Conservation (phyloP, 164 flowering plant species). For the Cinnamomum micranthum region DNA sequence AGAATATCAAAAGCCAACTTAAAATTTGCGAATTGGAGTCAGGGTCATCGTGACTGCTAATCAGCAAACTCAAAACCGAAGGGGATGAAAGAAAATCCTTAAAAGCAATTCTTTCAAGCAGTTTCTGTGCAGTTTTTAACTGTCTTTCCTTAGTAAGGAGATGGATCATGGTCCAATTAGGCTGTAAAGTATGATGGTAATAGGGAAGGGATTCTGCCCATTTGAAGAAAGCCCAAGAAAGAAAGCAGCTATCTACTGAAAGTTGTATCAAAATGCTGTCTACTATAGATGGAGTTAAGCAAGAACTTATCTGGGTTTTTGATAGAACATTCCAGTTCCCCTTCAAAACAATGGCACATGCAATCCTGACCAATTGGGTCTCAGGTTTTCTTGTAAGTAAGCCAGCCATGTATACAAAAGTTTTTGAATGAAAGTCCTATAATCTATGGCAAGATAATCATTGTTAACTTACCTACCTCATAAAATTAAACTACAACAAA, state of each 20-base stretch:
- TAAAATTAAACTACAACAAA: too few relatives aligned
- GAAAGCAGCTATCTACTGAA: constrained; percentile 22
- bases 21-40: constrained; percentile 60
- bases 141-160: constrained; percentile 51
- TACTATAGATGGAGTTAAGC: constrained; percentile 38
- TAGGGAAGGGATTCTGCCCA: constrained; percentile 58
- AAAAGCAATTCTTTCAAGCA: constrained; percentile 60
- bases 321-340: constrained; percentile 53
- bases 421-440: background rate
- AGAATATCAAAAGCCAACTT: constrained; percentile 81
- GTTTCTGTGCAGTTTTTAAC: constrained; percentile 48
- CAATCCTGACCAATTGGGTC: constrained; percentile 23
- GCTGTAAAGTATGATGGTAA: constrained; percentile 57
- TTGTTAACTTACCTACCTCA: background rate
- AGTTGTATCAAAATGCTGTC: constrained; percentile 35
- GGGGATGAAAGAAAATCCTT: constrained; percentile 63
- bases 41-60: constrained; percentile 32
- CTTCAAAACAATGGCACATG: constrained; percentile 46
- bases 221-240: constrained; percentile 63
- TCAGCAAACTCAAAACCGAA: constrained; percentile 56
- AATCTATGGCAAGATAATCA: background rate
- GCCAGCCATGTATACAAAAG: constrained; percentile 10
- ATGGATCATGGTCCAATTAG: constrained; percentile 71
- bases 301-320: constrained; percentile 31
- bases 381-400: constrained; percentile 17